These are phyloP conservation scores for Nectriaceae sp. DNA, from an alignment of 2,329 filamentous ascomycete species.

Conservation along the genomic window DNA sequence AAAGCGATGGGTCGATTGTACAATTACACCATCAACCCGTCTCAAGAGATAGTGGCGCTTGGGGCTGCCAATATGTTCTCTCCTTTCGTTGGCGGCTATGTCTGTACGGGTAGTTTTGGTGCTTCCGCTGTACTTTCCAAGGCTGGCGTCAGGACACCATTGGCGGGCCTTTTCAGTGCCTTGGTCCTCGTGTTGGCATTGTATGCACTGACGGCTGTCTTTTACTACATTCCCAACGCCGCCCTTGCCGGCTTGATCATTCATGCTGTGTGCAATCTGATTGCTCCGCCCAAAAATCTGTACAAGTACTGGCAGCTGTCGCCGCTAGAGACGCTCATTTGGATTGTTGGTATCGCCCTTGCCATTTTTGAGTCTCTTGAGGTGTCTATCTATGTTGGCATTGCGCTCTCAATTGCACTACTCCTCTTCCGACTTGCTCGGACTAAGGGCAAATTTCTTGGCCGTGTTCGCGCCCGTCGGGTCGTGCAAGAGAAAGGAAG, in stretches of 20 bases:
- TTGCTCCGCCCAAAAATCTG: slow-evolving; percentile 71
- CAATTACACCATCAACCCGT: slow-evolving; percentile 78
- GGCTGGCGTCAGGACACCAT: slow-evolving; percentile 76
- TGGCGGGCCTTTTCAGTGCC: slow-evolving; percentile 78
- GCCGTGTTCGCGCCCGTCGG: slow-evolving; percentile 32
- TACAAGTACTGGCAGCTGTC: slow-evolving; percentile 79
- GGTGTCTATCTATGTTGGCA: slow-evolving; percentile 51
- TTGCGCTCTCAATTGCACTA: slow-evolving; percentile 43
- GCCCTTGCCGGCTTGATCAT: slow-evolving; percentile 77
- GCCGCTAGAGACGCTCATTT: slow-evolving; percentile 73
- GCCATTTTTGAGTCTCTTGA: slow-evolving; percentile 53
- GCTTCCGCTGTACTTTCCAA: slow-evolving; percentile 85
- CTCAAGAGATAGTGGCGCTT: slow-evolving; percentile 78
- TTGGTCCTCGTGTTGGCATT: slow-evolving; percentile 75
- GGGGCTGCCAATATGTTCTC: slow-evolving; percentile 75
- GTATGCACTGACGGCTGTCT: slow-evolving; percentile 75
- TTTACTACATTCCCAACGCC: slow-evolving; percentile 78
- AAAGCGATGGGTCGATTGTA: slow-evolving; percentile 81
- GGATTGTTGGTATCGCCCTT: slow-evolving; percentile 70
- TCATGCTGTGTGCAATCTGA: slow-evolving; percentile 76
- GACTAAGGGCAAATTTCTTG: slow-evolving; percentile 50
- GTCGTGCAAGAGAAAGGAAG: slow-evolving; percentile 6
- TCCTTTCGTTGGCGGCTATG: slow-evolving; percentile 66
- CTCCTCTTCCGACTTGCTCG: slow-evolving; percentile 48
- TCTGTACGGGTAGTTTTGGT: slow-evolving; percentile 50